Evolutionary conservation across 495 filamentous ascomycete species (phyloP).

Genomic region (Penicillium simplicissimum): DNA sequence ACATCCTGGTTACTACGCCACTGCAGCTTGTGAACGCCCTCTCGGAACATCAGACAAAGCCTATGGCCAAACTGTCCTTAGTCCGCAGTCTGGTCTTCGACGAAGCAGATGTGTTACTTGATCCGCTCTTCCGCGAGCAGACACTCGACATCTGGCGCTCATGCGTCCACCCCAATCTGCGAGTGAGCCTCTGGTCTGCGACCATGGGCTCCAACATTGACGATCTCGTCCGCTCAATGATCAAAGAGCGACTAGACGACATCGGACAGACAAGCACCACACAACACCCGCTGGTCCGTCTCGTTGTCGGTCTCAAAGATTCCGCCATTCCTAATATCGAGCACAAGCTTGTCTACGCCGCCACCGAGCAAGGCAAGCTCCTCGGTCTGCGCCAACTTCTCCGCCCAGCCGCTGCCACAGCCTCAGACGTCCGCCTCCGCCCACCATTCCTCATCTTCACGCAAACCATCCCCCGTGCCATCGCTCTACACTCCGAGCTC

Average conservation of each 20-base stretch:
- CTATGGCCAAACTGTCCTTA: slow-evolving; percentile 54
- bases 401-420: slow-evolving; percentile 65
- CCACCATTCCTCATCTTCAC: slow-evolving; percentile 94
- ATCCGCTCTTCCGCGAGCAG: slow-evolving; percentile 86
- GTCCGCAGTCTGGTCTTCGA: slow-evolving; percentile 79
- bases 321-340: slow-evolving; percentile 88
- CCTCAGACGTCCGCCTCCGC: slow-evolving; percentile 63
- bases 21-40: slow-evolving; percentile 74
- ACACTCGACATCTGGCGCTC: slow-evolving; percentile 83
- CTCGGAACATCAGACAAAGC: slow-evolving; percentile 46
- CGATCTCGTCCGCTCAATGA: slow-evolving; percentile 64
- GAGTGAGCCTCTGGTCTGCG: slow-evolving; percentile 86
- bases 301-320: slow-evolving; percentile 94
- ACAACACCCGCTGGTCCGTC: slow-evolving; percentile 63
- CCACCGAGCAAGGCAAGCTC: slow-evolving; percentile 90
- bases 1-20: slow-evolving; percentile 90
- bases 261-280: slow-evolving; percentile 22
- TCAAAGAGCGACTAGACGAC: slow-evolving; percentile 49
- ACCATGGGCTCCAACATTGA: slow-evolving; percentile 96
- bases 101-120: slow-evolving; percentile 92
- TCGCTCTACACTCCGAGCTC: slow-evolving; percentile 83
- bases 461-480: slow-evolving; percentile 86
- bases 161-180: slow-evolving; percentile 64
- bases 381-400: slow-evolving; percentile 89
- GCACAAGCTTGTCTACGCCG: slow-evolving; percentile 87